These are phyloP conservation scores for Colletotrichum sp. DNA, from an alignment of 2,329 filamentous ascomycete genomes.

Conservation along the genomic window DNA sequence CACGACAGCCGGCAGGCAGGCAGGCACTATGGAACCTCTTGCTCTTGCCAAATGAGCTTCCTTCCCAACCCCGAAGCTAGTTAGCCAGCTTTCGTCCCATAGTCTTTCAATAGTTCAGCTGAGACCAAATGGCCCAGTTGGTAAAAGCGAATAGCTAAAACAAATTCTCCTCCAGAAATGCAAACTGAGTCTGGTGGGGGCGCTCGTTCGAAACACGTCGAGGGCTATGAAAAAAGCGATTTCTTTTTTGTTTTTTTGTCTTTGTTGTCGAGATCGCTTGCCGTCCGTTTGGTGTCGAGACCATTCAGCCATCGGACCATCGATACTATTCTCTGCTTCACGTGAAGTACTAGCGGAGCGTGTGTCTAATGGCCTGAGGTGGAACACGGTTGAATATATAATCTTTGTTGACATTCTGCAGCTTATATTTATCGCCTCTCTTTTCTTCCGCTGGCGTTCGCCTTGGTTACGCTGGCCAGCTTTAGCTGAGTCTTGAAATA, in stretches of 20 bases:
- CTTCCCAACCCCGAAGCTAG: neutral
- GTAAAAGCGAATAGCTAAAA: neutral
- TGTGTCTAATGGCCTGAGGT: neutral
- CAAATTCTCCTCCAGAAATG: neutral
- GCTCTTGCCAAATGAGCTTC: neutral
- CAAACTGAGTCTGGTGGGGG: neutral
- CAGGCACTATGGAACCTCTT: neutral
- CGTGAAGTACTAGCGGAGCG: neutral
- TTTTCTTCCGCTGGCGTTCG: neutral
- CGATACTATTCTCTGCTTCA: neutral
- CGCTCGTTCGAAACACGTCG: neutral
- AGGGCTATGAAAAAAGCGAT: neutral
- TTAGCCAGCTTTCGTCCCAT: neutral
- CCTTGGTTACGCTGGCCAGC: neutral
- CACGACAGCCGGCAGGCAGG: neutral
- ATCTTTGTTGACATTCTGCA: neutral
- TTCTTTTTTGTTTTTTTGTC: neutral
- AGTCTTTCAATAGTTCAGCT: neutral
- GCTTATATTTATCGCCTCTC: rapidly evolving
- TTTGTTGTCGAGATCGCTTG: neutral
- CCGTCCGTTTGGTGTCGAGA: neutral
- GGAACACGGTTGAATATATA: neutral
- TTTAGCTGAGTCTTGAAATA: neutral
- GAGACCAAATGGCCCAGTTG: neutral
- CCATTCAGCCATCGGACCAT: neutral